Base-by-base conservation (phyloP, 1,139 yeast genomes). In the Blastobotrys illinoisensis region DNA sequence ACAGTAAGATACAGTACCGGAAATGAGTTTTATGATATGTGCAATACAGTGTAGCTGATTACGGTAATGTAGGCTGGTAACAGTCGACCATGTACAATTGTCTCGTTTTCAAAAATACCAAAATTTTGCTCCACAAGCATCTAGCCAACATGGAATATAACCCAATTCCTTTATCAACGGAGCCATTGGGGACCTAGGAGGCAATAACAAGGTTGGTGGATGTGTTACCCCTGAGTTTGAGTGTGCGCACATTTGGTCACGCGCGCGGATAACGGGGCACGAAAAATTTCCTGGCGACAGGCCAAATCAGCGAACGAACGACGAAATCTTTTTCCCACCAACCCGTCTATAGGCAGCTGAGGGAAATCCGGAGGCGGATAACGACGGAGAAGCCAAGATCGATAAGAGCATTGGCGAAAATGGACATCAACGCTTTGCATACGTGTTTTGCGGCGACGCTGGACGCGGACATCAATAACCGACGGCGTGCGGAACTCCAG, bases 371-470 rank as follows among this genome's bases (percentile, higher is more conserved):
- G 40, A 32, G 40, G 40, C 40, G 40, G 40, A 32, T 32, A 32
- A 26, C 40, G 40, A 32, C 40, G 40, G 40, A 32, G 3, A 3
- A 32, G 40, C 40, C 40, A 32, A 32, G 40, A 3, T 32, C 40
- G 40, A 32, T 5, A 44, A 19, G 18, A 47, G 40, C 2, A 47
- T 26, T 16, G 43, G 21, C 53, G 28, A 48, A 11, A 14, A 88
- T 88, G 95, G 90, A 88, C 70, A 81, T 83, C 26, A 73, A 77
- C 59, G 74, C 79, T 16, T 76, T 89, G 48, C 83, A 88, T 66
- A 82, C 81, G 63, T 87, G 95, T 71, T 90, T 93, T 67, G 81
- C 86, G 36, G 91, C 88, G 16, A 89, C 98, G 1, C 77, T 91
- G 50, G 84, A 83, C 62, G 83, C 89, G 0, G 85, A 86, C 64